Percentiles rank a stretch among this genome's conserved stretches.
Conservation (phyloP, 306 rosid species). For the Glycine latifolia region DNA sequence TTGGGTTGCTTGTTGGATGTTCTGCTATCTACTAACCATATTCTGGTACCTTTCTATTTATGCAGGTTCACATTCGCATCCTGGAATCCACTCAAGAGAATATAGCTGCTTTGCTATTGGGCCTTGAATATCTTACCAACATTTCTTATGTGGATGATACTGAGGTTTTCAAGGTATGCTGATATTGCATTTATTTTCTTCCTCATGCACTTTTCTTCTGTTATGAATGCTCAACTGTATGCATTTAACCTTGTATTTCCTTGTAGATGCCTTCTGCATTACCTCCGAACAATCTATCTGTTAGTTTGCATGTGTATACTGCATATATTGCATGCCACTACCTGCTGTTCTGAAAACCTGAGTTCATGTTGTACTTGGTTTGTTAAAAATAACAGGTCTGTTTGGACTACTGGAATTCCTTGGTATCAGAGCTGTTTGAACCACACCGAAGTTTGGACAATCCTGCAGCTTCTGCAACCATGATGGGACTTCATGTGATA, state of each 20-base stretch:
- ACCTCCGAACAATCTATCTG: background rate
- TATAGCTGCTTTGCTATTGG: conserved; percentile 73
- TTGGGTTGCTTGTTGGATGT: conserved; percentile 17
- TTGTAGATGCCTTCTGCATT: background rate
- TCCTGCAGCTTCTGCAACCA: conserved; percentile 54
- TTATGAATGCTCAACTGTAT: background rate
- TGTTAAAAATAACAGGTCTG: conserved; percentile 72
- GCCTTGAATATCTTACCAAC: conserved; percentile 94
- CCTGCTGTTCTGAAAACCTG: conserved; percentile 8
- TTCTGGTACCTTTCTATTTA: conserved; percentile 17
- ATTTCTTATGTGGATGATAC: conserved; percentile 97
- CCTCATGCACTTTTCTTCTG: background rate
- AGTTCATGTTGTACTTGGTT: conserved; percentile 10
- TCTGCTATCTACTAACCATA: conserved; percentile 3
- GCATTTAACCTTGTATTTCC: background rate
- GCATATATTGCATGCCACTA: background rate
- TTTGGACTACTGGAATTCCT: conserved; percentile 95
- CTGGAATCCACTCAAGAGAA: conserved; percentile 84
- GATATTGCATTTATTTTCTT: background rate
- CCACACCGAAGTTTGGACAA: conserved; percentile 54
- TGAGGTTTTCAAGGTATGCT: conserved; percentile 89
- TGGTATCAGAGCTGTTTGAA: conserved; percentile 77
- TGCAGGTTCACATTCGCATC: conserved; percentile 84
- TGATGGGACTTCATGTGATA: conserved; percentile 64
- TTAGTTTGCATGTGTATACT: conserved; percentile 20